Conservation (phyloP, 768 basidiomycete species). For the Suillus brevipes region DNA sequence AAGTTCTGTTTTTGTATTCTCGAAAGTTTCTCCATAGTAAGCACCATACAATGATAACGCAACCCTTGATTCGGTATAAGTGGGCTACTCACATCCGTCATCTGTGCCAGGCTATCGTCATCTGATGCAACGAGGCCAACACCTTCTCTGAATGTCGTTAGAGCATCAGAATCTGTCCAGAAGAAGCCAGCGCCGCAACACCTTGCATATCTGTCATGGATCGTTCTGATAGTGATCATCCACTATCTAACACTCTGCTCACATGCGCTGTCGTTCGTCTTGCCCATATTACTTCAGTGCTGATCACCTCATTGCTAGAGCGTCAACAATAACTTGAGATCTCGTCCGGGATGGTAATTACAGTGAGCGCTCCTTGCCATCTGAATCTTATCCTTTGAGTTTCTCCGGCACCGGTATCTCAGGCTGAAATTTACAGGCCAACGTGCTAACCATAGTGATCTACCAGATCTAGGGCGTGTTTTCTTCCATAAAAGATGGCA, state of each 20-base stretch:
- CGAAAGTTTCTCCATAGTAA: background rate
- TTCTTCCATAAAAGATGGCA: slow-evolving; percentile 1
- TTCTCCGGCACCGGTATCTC: background rate
- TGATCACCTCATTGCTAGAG: slow-evolving; percentile 2
- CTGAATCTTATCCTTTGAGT: slow-evolving; percentile 4
- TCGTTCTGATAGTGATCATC: background rate
- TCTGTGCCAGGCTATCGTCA: background rate
- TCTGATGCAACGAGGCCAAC: slow-evolving; percentile 1
- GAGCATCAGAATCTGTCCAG: background rate
- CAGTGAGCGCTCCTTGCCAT: background rate
- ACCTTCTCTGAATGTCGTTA: background rate
- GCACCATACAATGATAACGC: background rate
- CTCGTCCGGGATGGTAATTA: background rate
- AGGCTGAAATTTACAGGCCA: background rate
- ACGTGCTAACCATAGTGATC: background rate
- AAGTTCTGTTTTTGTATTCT: background rate
- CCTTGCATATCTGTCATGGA: background rate
- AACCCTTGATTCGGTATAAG: background rate
- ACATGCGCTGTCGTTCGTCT: background rate
- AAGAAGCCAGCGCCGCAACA: background rate
- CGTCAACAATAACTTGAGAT: background rate
- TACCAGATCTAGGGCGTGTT: background rate
- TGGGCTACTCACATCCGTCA: background rate
- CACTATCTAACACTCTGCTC: background rate
- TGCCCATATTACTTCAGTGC: background rate